Conservation (phyloP, 768 basidiomycete species). For the Mycena filopes region DNA sequence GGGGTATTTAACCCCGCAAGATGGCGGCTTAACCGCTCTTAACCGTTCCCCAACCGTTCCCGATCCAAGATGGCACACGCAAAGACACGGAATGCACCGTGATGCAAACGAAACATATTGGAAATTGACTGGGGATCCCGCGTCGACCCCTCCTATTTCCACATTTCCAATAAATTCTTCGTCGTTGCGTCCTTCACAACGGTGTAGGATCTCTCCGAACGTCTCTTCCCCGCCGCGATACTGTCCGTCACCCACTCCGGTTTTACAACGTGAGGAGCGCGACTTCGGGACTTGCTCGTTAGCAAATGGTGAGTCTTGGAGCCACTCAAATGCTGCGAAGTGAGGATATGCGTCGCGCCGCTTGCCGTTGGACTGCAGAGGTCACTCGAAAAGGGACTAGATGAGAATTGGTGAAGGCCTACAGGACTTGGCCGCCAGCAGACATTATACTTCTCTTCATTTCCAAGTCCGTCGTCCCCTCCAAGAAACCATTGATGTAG, state of each 20-base stretch:
- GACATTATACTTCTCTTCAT: conserved; percentile 74
- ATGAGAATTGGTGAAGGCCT: conserved; percentile 37
- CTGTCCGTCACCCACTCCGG: conserved; percentile 84
- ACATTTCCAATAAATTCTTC: conserved; percentile 52
- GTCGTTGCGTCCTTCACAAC: conserved; percentile 54
- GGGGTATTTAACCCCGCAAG: too few species aligned
- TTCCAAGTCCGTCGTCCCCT: conserved; percentile 81
- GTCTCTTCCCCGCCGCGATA: conserved; percentile 65
- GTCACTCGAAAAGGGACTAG: conserved; percentile 4
- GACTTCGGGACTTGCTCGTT: conserved; percentile 58
- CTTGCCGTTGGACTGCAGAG: conserved; percentile 60
- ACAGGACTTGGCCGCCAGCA: conserved; percentile 78
- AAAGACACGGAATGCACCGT: too few species aligned
- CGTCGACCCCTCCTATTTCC: conserved; percentile 7
- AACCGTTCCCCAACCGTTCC: too few species aligned
- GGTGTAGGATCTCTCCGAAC: conserved; percentile 67
- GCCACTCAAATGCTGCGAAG: conserved; percentile 75
- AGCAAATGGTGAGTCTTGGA: conserved; percentile 77
- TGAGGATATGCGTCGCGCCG: conserved; percentile 82
- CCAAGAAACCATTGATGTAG: conserved; percentile 80
- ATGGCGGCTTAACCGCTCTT: too few species aligned
- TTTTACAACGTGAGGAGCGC: conserved; percentile 67
- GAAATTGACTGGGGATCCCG: too few species aligned
- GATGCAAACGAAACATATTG: too few species aligned
- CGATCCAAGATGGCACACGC: too few species aligned